phyloP scores from a whole-genome alignment of 169 alveolate genomes.

The Plasmodium inui region DNA sequence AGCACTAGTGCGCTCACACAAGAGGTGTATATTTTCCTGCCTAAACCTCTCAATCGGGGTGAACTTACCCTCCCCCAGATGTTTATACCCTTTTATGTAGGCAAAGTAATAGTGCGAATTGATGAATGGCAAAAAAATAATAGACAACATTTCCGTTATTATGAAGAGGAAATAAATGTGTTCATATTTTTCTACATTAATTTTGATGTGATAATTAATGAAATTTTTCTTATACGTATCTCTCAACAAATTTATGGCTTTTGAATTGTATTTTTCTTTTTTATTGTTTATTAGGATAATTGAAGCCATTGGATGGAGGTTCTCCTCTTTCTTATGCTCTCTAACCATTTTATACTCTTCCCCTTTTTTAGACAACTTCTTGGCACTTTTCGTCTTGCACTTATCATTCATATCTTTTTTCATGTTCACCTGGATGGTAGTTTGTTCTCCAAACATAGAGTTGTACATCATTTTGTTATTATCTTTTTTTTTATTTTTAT shows the following conservation, averaged over 20 bases:
- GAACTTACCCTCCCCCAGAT: constrained; percentile 1
- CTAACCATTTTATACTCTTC: not conserved
- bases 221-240: constrained; percentile 49
- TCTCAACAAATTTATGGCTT: constrained; percentile 49
- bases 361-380: not conserved
- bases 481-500: constrained; percentile 58
- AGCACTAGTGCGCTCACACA: not conserved
- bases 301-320: not conserved
- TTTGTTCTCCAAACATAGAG: constrained; percentile 26
- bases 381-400: not conserved
- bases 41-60: constrained; percentile 31
- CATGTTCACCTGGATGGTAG: constrained; percentile 17
- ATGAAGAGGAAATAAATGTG: constrained; percentile 51
- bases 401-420: constrained; percentile 45
- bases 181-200: constrained; percentile 73
- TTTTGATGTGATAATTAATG: constrained; percentile 39
- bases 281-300: constrained; percentile 13
- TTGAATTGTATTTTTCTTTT: constrained; percentile 47
- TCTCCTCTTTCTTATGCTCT: constrained; percentile 9
- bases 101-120: constrained; percentile 25
- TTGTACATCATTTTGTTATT: constrained; percentile 32
- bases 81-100: constrained; percentile 12
- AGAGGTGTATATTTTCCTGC: constrained; percentile 1
- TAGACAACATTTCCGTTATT: constrained; percentile 63
- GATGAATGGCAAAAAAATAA: constrained; percentile 40